These are phyloP conservation scores for Epichloe coenophiala DNA, from an alignment of 2,329 filamentous ascomycete species.

Conservation along the genomic window DNA sequence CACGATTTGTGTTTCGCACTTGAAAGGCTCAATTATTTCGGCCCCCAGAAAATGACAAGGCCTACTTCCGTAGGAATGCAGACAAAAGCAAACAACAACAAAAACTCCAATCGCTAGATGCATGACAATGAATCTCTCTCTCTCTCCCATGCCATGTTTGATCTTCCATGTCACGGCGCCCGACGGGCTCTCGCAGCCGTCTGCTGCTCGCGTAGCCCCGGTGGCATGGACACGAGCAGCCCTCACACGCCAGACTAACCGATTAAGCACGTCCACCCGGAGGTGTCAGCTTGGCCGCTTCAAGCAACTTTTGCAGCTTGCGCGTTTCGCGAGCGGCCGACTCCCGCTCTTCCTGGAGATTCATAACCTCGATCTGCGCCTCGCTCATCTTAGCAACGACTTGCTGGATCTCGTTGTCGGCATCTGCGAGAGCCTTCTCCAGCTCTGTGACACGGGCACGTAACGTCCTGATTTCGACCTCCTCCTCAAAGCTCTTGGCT, in stretches of 20 bases:
- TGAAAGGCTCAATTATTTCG: background rate
- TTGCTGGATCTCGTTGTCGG: slow-evolving; percentile 67
- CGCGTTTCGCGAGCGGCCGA: slow-evolving; percentile 60
- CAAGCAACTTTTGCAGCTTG: slow-evolving; percentile 52
- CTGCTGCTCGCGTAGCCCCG: background rate
- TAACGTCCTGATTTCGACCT: slow-evolving; percentile 60
- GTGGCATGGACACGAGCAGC: background rate
- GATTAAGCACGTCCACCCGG: slow-evolving; percentile 10
- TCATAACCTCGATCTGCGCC: slow-evolving; percentile 71
- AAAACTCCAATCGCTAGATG: slow-evolving; percentile 27
- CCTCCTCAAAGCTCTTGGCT: slow-evolving; percentile 56
- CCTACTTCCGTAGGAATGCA: slow-evolving; percentile 9
- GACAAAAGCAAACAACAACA: slow-evolving; percentile 12
- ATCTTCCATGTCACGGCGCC: background rate
- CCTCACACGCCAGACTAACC: background rate
- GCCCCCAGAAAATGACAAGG: slow-evolving; percentile 2
- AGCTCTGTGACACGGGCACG: slow-evolving; percentile 71
- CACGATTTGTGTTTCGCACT: background rate
- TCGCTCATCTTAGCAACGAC: slow-evolving; percentile 69
- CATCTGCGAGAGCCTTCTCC: slow-evolving; percentile 50
- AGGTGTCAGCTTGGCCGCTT: slow-evolving; percentile 46
- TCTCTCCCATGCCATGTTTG: background rate
- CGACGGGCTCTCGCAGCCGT: background rate
- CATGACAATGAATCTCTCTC: slow-evolving; percentile 10
- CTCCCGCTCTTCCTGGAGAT: slow-evolving; percentile 63